Percentiles rank a stretch among this genome's conserved stretches.
Evolutionary conservation across 768 basidiomycete genomes (phyloP).

Genomic region (Coprinopsis cinerea): DNA sequence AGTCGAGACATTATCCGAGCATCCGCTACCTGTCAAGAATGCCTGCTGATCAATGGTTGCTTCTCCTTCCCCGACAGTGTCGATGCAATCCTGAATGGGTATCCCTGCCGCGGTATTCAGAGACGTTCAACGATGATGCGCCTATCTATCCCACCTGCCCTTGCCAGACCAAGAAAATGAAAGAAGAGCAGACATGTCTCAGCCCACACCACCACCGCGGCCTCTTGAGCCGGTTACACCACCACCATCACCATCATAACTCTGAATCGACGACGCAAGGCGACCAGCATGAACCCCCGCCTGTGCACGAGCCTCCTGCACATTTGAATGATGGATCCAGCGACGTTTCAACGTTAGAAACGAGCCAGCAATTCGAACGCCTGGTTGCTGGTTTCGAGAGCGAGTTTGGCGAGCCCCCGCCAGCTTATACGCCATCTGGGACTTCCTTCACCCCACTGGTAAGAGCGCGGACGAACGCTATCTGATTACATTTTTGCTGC

Average conservation of each 20-base stretch:
- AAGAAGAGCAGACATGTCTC: not conserved
- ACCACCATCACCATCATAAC: not conserved
- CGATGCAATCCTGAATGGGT: constrained; percentile 78
- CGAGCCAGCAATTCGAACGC: constrained; percentile 61
- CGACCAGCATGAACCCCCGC: too few species aligned
- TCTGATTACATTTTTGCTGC: not conserved
- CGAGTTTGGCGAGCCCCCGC: constrained; percentile 79
- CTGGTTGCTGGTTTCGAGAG: constrained; percentile 80
- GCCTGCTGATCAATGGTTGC: not conserved
- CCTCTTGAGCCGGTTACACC: not conserved
- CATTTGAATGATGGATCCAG: not conserved
- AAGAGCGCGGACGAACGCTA: not conserved
- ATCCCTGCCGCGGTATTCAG: constrained; percentile 71
- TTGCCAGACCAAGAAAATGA: constrained; percentile 27
- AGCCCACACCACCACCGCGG: not conserved
- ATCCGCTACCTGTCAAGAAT: too few species aligned
- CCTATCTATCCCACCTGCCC: constrained; percentile 38
- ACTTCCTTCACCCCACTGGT: not conserved
- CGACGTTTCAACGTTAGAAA: constrained; percentile 19
- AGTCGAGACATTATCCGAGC: too few species aligned
- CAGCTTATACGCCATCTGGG: constrained; percentile 46
- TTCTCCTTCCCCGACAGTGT: constrained; percentile 39
- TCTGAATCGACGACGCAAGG: too few species aligned
- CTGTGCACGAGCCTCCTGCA: too few species aligned
- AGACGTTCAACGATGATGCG: constrained; percentile 33